phyloP scores from a whole-genome alignment of 2,329 filamentous ascomycete genomes.

The Huntiella bhutanensis region DNA sequence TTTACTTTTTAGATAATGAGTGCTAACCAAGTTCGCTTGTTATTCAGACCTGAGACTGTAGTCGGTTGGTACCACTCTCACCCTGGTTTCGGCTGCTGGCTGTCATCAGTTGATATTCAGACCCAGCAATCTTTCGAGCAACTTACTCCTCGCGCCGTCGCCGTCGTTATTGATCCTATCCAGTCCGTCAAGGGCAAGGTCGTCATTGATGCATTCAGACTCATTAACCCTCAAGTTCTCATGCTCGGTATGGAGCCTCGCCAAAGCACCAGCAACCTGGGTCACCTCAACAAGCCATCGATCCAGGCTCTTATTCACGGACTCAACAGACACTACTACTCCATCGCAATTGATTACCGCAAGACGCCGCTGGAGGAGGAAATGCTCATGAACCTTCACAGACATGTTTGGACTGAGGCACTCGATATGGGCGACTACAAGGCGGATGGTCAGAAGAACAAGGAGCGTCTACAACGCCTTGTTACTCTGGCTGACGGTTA shows the following conservation, averaged over 20 bases:
- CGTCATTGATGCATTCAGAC: conserved; percentile 94
- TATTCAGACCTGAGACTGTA: conserved; percentile 69
- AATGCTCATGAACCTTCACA: conserved; percentile 99
- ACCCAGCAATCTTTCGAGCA: conserved; percentile 99
- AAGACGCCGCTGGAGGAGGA: conserved; percentile 97
- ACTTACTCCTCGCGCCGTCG: conserved; percentile 86
- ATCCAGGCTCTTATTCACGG: conserved; percentile 98
- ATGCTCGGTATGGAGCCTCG: conserved; percentile 97
- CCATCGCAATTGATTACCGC: conserved; percentile 92
- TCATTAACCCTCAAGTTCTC: conserved; percentile 93
- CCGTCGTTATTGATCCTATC: conserved; percentile 94
- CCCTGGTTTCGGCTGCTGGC: conserved; percentile 97
- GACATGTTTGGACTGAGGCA: conserved; percentile 98
- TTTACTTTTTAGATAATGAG: background rate
- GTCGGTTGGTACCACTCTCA: conserved; percentile 99
- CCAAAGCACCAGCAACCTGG: conserved; percentile 93
- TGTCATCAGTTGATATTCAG: conserved; percentile 98
- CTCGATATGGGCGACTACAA: conserved; percentile 94
- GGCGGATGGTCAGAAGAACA: conserved; percentile 65
- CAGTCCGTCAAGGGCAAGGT: conserved; percentile 99
- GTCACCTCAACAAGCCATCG: conserved; percentile 97
- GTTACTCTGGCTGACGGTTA: conserved; percentile 87
- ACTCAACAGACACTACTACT: conserved; percentile 97
- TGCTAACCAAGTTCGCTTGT: background rate
- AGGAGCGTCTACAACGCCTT: conserved; percentile 71